Conservation (phyloP, 441 rosid genomes). For the Isatis lusitanica region DNA sequence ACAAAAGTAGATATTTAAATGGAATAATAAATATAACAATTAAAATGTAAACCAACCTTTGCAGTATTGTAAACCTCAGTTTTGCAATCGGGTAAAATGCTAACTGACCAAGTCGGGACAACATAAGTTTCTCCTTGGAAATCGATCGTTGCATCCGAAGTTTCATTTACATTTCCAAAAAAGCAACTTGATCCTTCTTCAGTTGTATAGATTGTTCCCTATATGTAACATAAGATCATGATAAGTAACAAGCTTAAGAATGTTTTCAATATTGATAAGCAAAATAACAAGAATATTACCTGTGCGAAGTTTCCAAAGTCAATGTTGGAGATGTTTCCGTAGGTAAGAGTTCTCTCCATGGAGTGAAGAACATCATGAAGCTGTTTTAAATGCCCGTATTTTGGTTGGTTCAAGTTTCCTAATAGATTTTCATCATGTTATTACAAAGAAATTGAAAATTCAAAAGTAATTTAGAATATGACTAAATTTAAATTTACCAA, state of each 20-base stretch:
- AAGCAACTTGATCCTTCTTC: conserved; percentile 56
- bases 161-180: conserved; percentile 44
- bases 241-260: neutral
- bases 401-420: conserved; percentile 72
- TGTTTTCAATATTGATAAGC: neutral
- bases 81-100: conserved; percentile 54
- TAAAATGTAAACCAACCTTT: conserved; percentile 38
- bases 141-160: conserved; percentile 36
- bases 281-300: conserved; percentile 23
- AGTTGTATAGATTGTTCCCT: conserved; percentile 48
- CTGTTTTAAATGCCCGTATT: conserved; percentile 66
- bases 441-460: too few species aligned
- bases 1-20: neutral
- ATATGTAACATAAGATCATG: neutral
- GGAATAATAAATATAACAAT: neutral
- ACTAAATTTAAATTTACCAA: conserved; percentile 37
- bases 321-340: conserved; percentile 38
- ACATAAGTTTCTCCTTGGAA: conserved; percentile 38
- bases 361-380: conserved; percentile 53
- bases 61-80: conserved; percentile 54
- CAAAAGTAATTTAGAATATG: neutral
- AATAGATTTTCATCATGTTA: neutral
- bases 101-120: conserved; percentile 71
- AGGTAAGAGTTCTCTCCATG: conserved; percentile 50
- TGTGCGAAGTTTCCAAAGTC: conserved; percentile 43